Base-by-base conservation (phyloP, 225 moss, liverwort and hornwort species). In the Asterella californica region DNA sequence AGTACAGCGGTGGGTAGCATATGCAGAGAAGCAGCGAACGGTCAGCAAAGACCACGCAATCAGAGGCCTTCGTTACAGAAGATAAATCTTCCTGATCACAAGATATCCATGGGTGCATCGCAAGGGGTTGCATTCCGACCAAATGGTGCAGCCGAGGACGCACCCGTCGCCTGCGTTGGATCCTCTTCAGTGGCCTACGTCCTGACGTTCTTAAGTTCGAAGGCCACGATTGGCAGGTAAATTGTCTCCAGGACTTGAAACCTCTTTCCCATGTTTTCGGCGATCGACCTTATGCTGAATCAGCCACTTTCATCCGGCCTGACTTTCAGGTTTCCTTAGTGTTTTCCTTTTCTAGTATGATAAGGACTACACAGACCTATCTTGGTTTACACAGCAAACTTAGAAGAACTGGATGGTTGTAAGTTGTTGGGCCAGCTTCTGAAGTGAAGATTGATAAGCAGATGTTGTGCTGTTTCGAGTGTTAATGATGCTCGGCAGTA, bases 1-100 rank as follows among this genome's bases (percentile, higher is more conserved):
- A 68, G 65, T 81, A 0, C 81, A 81, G 52, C 48, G 81, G 15
- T 81, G 81, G 81, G 68, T 81, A 42, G 67, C 67, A 8, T 81
- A 63, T 59, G 81, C 81, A 2, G 81, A 81, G 66, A 81, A 81
- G 76, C 81, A 81, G 67, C 75, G 81, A 17, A 75, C 75, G 66
- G 81, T 81, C 22, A 75, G 75, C 65, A 81, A 81, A 52, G 81
- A 75, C 25, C 75, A 81, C 27, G 76, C 75, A 1, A 76, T 81
- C 17, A 52, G 75, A 53, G 81, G 81, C 36, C 76, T 81, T 50
- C 75, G 75, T 15, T 81, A 81, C 66, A 67, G 81, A 68, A 65
- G 66, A 32, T 81, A 46, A 75, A n/a, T 25, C 8, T 22, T 69
- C 33, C n/a, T 34, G 29, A 34, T 53, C n/a, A 61, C 27, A 61